Conservation (phyloP, 2,329 filamentous ascomycete species). For the Dactylellina drechsleri region DNA sequence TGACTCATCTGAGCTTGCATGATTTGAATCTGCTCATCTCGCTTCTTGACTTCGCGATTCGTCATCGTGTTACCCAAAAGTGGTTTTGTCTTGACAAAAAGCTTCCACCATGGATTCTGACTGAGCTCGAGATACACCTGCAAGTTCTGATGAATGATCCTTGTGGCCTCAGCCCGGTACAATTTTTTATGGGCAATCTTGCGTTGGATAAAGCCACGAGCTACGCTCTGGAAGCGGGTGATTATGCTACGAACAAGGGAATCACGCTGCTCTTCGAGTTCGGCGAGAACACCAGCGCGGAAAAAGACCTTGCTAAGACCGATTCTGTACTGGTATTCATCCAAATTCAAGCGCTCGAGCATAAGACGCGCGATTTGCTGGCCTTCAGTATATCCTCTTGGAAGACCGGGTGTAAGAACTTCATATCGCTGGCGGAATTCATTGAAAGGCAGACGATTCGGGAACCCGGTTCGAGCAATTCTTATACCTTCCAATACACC, state of each 20-base stretch:
- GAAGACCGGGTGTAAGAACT: slow-evolving; percentile 87
- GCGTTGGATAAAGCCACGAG: slow-evolving; percentile 87
- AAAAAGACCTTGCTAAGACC: slow-evolving; percentile 98
- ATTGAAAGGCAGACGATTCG: slow-evolving; percentile 87
- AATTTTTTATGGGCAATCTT: slow-evolving; percentile 90
- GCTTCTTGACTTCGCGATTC: slow-evolving; percentile 90
- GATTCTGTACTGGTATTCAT: slow-evolving; percentile 87
- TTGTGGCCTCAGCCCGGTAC: slow-evolving; percentile 91
- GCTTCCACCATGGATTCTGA: slow-evolving; percentile 95
- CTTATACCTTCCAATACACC: slow-evolving; percentile 98
- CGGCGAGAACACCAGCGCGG: slow-evolving; percentile 91
- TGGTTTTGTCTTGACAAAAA: slow-evolving; percentile 94
- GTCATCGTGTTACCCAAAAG: slow-evolving; percentile 90
- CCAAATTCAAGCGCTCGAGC: slow-evolving; percentile 86
- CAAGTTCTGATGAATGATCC: slow-evolving; percentile 95
- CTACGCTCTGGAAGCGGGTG: slow-evolving; percentile 88
- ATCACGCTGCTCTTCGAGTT: slow-evolving; percentile 95
- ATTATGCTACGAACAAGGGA: slow-evolving; percentile 93
- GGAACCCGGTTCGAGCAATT: slow-evolving; percentile 95
- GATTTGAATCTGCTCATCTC: slow-evolving; percentile 90
- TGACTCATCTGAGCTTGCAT: slow-evolving; percentile 84
- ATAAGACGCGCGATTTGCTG: slow-evolving; percentile 86
- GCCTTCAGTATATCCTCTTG: slow-evolving; percentile 89
- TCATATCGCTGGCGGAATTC: slow-evolving; percentile 97
- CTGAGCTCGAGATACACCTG: slow-evolving; percentile 89